phyloP scores from a whole-genome alignment of 192 early-diverging fungal genomes.

The Geranomyces michiganensis region DNA sequence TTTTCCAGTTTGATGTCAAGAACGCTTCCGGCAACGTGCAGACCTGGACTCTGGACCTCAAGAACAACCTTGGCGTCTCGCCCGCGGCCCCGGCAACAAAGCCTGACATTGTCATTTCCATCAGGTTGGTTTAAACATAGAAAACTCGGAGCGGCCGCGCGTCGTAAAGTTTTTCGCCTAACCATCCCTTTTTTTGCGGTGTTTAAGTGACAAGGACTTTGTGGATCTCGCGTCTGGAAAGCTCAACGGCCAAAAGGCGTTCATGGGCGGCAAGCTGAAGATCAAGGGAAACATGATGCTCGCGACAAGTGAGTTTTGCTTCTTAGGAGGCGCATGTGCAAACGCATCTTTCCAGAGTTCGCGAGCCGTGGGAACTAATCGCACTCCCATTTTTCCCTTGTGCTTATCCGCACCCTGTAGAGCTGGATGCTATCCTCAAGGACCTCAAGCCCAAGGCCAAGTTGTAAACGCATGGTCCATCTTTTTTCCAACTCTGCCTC shows the following conservation, averaged over 20 bases:
- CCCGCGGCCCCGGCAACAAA: conserved; percentile 36
- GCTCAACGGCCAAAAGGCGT: conserved; percentile 50
- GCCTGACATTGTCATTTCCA: conserved; percentile 46
- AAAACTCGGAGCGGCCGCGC: no score
- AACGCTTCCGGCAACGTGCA: conserved; percentile 41
- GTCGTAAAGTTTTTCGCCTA: no score
- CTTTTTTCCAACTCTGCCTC: no score
- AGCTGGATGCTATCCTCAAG: conserved; percentile 54
- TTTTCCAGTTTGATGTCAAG: conserved; percentile 49
- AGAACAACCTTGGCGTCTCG: conserved; percentile 37
- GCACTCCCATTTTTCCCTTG: not conserved
- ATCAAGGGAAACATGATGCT: conserved; percentile 59
- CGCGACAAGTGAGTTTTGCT: conserved; percentile 45
- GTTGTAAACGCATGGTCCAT: conserved; percentile 42
- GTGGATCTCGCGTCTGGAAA: conserved; percentile 51
- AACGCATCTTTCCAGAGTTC: not conserved
- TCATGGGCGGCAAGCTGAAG: conserved; percentile 56
- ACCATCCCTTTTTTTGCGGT: no score
- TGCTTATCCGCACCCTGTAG: not conserved
- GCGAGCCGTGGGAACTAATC: no score
- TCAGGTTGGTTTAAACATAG: conserved; percentile 34
- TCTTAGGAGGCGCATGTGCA: not conserved
- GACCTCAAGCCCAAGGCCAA: conserved; percentile 47
- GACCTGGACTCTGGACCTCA: conserved; percentile 51
- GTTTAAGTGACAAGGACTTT: conserved; percentile 37